Conservation (phyloP, 148 eudicot species). For the Chenopodium berlandieri region DNA sequence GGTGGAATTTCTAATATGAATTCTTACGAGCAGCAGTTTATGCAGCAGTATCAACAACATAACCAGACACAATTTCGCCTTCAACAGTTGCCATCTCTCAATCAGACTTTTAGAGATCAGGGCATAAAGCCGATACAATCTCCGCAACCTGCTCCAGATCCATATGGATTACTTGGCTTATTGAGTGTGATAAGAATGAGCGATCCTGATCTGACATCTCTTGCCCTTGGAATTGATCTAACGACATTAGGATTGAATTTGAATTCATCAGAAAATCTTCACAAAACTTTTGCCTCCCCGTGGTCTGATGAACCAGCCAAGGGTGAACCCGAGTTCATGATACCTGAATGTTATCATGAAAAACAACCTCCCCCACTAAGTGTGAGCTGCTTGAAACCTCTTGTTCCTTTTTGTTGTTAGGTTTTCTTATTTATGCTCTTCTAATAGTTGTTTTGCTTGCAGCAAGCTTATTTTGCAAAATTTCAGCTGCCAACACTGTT, state of each 20-base stretch:
- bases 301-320: slow-evolving; percentile 96
- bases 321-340: slow-evolving; percentile 82
- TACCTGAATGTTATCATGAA: slow-evolving; percentile 77
- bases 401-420: neutral
- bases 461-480: slow-evolving; percentile 79
- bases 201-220: slow-evolving; percentile 79
- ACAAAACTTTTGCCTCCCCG: slow-evolving; percentile 82
- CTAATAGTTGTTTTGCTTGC: slow-evolving; percentile 39
- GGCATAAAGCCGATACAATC: slow-evolving; percentile 73
- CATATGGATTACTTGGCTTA: slow-evolving; percentile 77
- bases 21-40: slow-evolving; percentile 50
- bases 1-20: slow-evolving; percentile 30
- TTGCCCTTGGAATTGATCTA: slow-evolving; percentile 86
- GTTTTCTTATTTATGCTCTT: slow-evolving; percentile 24
- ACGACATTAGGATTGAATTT: slow-evolving; percentile 84
- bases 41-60: slow-evolving; percentile 85
- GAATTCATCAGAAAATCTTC: slow-evolving; percentile 76
- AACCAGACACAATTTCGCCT: slow-evolving; percentile 72
- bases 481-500: slow-evolving; percentile 67
- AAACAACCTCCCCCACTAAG: slow-evolving; percentile 67
- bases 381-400: slow-evolving; percentile 42
- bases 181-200: slow-evolving; percentile 83
- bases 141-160: slow-evolving; percentile 63
- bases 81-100: slow-evolving; percentile 68
- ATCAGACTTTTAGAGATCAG: slow-evolving; percentile 76